Percentiles rank a stretch among this genome's conserved stretches.
Evolutionary conservation across 148 eudicot species (phyloP).

Genomic region (Amaranthus hypochondriacus): DNA sequence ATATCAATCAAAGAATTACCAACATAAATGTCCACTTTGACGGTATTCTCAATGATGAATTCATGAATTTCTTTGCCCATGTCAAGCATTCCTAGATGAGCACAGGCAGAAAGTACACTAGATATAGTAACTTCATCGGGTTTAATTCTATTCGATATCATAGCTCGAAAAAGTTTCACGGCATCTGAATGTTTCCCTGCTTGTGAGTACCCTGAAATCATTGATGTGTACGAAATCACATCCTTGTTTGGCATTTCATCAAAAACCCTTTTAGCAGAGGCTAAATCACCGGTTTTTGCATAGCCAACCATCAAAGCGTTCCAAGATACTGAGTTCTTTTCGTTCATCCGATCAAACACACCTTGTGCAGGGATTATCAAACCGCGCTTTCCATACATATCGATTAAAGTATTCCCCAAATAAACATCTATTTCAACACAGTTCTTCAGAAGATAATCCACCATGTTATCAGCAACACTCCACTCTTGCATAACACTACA

Average conservation of each 20-base stretch:
- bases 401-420: constrained; percentile 69
- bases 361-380: constrained; percentile 38
- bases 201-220: constrained; percentile 60
- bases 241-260: constrained; percentile 64
- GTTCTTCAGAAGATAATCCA: constrained; percentile 44
- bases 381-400: constrained; percentile 59
- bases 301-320: constrained; percentile 58
- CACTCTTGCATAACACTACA: constrained; percentile 49
- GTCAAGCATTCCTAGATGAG: constrained; percentile 54
- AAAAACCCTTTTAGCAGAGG: constrained; percentile 44
- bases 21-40: constrained; percentile 52
- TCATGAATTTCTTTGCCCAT: constrained; percentile 52
- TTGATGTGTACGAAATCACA: constrained; percentile 71
- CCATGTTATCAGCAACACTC: constrained; percentile 38
- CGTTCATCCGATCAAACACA: constrained; percentile 53
- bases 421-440: constrained; percentile 51
- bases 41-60: constrained; percentile 31
- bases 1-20: constrained; percentile 65
- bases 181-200: constrained; percentile 44
- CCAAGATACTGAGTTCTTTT: constrained; percentile 64
- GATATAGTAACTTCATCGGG: constrained; percentile 57
- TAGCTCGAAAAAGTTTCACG: constrained; percentile 46
- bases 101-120: constrained; percentile 66
- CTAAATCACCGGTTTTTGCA: constrained; percentile 48
- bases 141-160: constrained; percentile 51